Conservation (phyloP, 1,139 yeast genomes). For the Candida sp. region DNA sequence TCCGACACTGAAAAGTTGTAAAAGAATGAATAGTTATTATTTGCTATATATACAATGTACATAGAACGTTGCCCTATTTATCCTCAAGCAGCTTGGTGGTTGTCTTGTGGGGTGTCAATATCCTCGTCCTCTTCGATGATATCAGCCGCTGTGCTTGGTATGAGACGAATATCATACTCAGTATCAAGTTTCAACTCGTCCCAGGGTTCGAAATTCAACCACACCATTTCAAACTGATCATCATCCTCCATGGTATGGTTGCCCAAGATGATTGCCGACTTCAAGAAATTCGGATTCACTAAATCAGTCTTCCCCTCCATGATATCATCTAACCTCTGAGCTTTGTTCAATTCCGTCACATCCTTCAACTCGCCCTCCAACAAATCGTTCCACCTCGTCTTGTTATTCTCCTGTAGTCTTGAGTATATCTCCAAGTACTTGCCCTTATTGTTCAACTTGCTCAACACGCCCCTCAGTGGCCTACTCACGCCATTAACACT, state of each 20-base stretch:
- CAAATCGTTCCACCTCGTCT: constrained; percentile 21
- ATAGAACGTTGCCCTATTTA: background rate
- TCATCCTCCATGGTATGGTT: constrained; percentile 39
- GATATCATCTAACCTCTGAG: constrained; percentile 37
- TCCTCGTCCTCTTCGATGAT: constrained; percentile 3
- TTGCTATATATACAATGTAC: background rate
- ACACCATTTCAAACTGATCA: constrained; percentile 48
- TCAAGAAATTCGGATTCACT: constrained; percentile 27
- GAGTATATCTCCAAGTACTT: constrained; percentile 31
- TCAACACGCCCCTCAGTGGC: constrained; percentile 4
- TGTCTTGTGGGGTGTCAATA: background rate
- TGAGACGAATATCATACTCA: constrained; percentile 46
- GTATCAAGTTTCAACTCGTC: constrained; percentile 50
- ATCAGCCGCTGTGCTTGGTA: constrained; percentile 29
- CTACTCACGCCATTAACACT: too few species aligned
- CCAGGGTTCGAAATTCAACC: constrained; percentile 59
- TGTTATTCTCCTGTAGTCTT: constrained; percentile 27
- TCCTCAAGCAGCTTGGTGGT: background rate
- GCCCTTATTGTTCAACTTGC: constrained; percentile 20
- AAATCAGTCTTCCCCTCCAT: constrained; percentile 37
- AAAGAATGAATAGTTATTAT: background rate
- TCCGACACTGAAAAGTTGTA: constrained; percentile 3
- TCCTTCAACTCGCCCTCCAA: constrained; percentile 28
- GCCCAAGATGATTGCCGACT: constrained; percentile 45
- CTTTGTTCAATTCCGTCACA: constrained; percentile 43